Evolutionary conservation across 805 yeast genomes (phyloP).

Genomic region (Phaffomyces opuntiae): DNA sequence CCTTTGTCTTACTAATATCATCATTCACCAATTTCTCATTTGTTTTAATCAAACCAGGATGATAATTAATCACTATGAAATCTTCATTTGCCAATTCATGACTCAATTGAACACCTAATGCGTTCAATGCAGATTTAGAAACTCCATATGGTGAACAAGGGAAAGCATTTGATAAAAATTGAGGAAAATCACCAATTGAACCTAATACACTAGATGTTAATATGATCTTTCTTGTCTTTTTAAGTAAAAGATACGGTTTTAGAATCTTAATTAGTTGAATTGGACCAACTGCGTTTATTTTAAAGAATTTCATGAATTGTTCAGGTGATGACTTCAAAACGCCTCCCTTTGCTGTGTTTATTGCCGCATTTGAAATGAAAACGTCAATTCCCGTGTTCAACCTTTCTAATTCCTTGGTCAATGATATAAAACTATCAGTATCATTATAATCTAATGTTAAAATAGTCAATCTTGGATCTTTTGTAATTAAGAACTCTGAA

Average conservation of each 20-base stretch:
- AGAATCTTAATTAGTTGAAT: conserved; percentile 25
- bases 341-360: conserved; percentile 14
- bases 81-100: conserved; percentile 22
- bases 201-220: conserved; percentile 26
- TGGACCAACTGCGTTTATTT: conserved; percentile 28
- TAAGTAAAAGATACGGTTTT: conserved; percentile 23
- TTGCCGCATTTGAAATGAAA: conserved; percentile 30
- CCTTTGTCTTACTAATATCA: conserved; percentile 7
- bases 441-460: conserved; percentile 17
- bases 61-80: conserved; percentile 22
- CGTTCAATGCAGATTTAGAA: conserved; percentile 32
- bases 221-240: conserved; percentile 22
- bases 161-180: conserved; percentile 9
- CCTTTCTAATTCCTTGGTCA: conserved; percentile 14
- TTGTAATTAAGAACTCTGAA: conserved; percentile 16
- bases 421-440: conserved; percentile 7
- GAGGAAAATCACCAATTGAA: conserved; percentile 19
- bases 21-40: conserved; percentile 5
- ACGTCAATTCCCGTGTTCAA: conserved; percentile 26
- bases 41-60: conserved; percentile 24
- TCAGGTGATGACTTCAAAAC: conserved; percentile 18
- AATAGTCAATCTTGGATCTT: conserved; percentile 16
- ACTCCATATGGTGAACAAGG: conserved; percentile 27
- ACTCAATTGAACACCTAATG: conserved; percentile 21
- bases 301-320: conserved; percentile 15